Conservation (phyloP, 1,284 basidiomycete species). For the Cutaneotrichosporon arboriforme region DNA sequence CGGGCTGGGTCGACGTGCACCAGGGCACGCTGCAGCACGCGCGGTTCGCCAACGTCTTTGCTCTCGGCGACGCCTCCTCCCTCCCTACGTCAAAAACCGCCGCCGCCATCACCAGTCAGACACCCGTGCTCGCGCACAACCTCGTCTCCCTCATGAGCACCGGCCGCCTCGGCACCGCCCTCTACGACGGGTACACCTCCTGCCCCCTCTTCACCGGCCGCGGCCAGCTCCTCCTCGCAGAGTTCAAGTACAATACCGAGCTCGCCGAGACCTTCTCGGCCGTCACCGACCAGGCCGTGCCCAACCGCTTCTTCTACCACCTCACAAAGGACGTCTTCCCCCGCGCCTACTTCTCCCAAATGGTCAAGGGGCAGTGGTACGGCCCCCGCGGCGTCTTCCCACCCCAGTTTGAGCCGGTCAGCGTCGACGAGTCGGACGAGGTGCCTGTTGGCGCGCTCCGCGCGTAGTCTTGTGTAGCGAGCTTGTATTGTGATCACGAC, state of each 20-base stretch:
- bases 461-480: background rate
- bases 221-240: constrained; percentile 73
- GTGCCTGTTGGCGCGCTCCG: background rate
- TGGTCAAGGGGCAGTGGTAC: constrained; percentile 59
- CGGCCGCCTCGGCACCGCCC: constrained; percentile 61
- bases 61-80: constrained; percentile 83
- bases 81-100: constrained; percentile 94
- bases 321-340: constrained; percentile 89
- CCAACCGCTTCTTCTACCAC: constrained; percentile 69
- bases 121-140: constrained; percentile 90
- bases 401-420: constrained; percentile 27
- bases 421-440: background rate
- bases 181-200: constrained; percentile 70
- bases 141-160: constrained; percentile 67
- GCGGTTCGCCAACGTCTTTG: constrained; percentile 77
- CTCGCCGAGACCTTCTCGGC: constrained; percentile 78
- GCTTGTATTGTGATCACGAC: no score
- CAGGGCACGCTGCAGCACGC: constrained; percentile 73
- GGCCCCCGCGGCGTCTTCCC: constrained; percentile 45
- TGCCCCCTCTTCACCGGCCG: constrained; percentile 47
- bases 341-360: constrained; percentile 75
- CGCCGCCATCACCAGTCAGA: constrained; percentile 85
- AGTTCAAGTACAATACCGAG: constrained; percentile 72
- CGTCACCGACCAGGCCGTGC: constrained; percentile 64
- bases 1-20: constrained; percentile 85